These are phyloP conservation scores for Chaetomium olivaceum DNA, from an alignment of 2,329 filamentous ascomycete species.

Conservation along the genomic window DNA sequence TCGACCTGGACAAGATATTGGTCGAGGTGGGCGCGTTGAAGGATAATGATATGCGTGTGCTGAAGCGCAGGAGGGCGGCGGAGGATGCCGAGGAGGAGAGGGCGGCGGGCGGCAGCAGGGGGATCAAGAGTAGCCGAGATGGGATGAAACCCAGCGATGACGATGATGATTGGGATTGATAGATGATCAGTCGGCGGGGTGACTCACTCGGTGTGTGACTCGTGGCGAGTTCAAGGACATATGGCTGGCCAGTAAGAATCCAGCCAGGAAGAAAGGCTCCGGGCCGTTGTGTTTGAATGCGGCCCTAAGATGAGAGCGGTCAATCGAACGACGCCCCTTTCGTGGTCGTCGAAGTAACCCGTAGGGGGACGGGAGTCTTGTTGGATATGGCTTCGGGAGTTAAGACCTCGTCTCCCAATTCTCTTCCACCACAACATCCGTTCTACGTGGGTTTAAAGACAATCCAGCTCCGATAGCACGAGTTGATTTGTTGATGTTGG, in stretches of 20 bases:
- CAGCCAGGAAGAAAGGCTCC: not conserved
- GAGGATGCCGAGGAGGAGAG: slow-evolving; percentile 61
- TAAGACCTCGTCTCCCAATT: not conserved
- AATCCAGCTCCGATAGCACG: not conserved
- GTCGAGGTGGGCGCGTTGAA: slow-evolving; percentile 80
- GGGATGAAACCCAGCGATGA: slow-evolving; percentile 31
- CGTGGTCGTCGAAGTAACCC: not conserved
- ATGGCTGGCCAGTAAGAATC: not conserved
- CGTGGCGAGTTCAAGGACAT: not conserved
- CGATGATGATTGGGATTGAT: slow-evolving; percentile 39
- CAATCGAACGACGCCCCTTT: not conserved
- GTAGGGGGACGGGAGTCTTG: not conserved
- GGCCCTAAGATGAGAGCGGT: not conserved
- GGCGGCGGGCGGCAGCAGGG: slow-evolving; percentile 45
- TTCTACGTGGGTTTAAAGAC: not conserved
- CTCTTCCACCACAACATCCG: not conserved
- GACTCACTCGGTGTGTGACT: slow-evolving; percentile 24
- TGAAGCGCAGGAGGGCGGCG: slow-evolving; percentile 59
- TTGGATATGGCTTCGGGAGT: not conserved
- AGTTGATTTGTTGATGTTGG: not conserved
- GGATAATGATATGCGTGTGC: slow-evolving; percentile 74
- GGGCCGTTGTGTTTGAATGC: not conserved
- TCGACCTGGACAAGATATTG: slow-evolving; percentile 77
- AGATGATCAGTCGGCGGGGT: slow-evolving; percentile 1
- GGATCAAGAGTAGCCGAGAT: slow-evolving; percentile 39